Base-by-base conservation (phyloP, 768 basidiomycete species). In the Hirschioporus abietinus region DNA sequence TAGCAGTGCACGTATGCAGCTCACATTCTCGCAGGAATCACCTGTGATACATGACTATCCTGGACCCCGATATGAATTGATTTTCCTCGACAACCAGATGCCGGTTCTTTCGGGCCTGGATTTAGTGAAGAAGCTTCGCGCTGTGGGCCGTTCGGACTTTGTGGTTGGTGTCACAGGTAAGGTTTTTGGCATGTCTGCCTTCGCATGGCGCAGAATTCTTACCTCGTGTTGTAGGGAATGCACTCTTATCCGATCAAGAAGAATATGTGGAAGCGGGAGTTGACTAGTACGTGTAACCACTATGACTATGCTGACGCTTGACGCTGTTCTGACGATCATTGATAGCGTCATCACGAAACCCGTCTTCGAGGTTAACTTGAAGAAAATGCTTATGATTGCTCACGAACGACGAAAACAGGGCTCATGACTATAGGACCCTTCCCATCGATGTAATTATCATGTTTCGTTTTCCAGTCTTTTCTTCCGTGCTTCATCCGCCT, bases 91-190 rank as follows among this genome's bases (percentile, higher is more conserved):
- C 68, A 95, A 95, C 74, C 92, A 93, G 76, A 94, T 94, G 91
- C 90, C 89, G 9, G 78, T 92, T 23, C 81, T 92, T 81, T 88
- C 88, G 68, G 94, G 94, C 18, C 73, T 92, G 60, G 84, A 87
- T 66, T 83, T 85, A 23, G 86, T 93, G 12, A 74, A 82, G 65
- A 87, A 84, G 73, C 77, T 95, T 52, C 79, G 93, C 67, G 81
- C 83, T 66, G 74, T 87, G 73, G 88, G 87, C 8, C 81, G 92
- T 68, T 78, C 74, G 23, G 92, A 94, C 71, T 90, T 94, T 72
- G 85, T 95, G n/a, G 89, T 93, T 20, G 91, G 90, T 35, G 88
- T 92, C 58, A 92, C 90, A 64, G 91, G 88, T 86, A 58, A 70
- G 80, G 59, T 65, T 23, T 26, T 70, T 17, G 30, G n/a, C 63